Percentiles rank a stretch among this genome's conserved stretches.
Conservation (phyloP, 371 early-diverging fungal genomes). For the Circinella minor region DNA sequence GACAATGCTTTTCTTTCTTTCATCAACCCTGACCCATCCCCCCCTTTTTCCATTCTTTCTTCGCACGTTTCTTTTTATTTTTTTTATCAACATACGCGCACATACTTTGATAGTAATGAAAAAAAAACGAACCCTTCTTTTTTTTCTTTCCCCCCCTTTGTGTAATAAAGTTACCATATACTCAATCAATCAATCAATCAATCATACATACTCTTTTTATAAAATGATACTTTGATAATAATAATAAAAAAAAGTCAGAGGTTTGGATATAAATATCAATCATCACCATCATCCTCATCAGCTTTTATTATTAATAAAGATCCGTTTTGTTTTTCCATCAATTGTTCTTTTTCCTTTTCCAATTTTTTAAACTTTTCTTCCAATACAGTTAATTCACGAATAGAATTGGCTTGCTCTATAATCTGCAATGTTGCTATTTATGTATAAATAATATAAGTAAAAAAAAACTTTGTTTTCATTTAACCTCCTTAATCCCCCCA, state of each 20-base stretch:
- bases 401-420: slow-evolving; percentile 43
- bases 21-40: no score
- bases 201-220: no score
- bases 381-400: slow-evolving; percentile 30
- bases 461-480: neutral
- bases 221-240: no score
- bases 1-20: no score
- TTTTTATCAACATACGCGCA: no score
- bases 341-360: slow-evolving; percentile 27
- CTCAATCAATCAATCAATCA: no score
- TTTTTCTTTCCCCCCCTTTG: neutral
- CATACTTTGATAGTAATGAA: no score
- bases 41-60: no score
- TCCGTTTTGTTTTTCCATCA: slow-evolving; percentile 10
- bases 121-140: neutral
- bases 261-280: neutral
- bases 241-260: no score
- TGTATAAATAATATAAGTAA: neutral
- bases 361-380: slow-evolving; percentile 38
- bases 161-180: no score
- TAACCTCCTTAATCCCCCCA: neutral
- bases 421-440: slow-evolving; percentile 27
- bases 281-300: slow-evolving; percentile 1
- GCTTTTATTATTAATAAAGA: neutral
- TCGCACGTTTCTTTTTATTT: no score